These are phyloP conservation scores for Monosporozyma servazzii DNA, from an alignment of 805 yeast species.

Conservation along the genomic window DNA sequence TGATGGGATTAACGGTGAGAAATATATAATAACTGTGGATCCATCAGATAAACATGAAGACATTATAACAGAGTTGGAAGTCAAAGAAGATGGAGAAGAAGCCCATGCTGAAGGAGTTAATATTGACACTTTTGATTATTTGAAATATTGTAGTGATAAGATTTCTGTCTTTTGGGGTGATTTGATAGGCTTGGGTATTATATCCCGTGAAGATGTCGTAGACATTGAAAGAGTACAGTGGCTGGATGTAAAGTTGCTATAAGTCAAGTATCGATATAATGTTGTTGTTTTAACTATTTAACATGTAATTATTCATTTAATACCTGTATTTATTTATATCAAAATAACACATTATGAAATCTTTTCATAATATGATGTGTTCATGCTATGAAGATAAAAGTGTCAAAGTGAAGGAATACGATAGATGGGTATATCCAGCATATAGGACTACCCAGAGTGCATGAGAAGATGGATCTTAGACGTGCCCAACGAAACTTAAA, in stretches of 20 bases:
- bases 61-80: constrained; percentile 4
- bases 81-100: constrained; percentile 23
- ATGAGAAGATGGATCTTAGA: constrained; percentile 17
- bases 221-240: background rate
- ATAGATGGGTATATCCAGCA: background rate
- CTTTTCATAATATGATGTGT: background rate
- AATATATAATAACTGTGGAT: constrained; percentile 32
- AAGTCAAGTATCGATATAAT: background rate
- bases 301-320: background rate
- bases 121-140: constrained; percentile 67
- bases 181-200: constrained; percentile 49
- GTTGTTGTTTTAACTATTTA: background rate
- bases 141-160: constrained; percentile 68
- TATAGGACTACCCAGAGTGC: background rate
- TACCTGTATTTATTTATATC: background rate
- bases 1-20: constrained; percentile 50
- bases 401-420: background rate
- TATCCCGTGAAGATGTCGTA: constrained; percentile 23
- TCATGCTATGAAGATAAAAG: background rate
- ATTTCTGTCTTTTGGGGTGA: constrained; percentile 69
- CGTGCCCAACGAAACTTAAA: constrained; percentile 22
- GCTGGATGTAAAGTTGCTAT: constrained; percentile 3
- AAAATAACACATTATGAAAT: background rate
- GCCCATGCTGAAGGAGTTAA: constrained; percentile 27
- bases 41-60: background rate